Evolutionary conservation across 2,329 filamentous ascomycete genomes (phyloP).

Genomic region (Stagonosporopsis rhizophila): DNA sequence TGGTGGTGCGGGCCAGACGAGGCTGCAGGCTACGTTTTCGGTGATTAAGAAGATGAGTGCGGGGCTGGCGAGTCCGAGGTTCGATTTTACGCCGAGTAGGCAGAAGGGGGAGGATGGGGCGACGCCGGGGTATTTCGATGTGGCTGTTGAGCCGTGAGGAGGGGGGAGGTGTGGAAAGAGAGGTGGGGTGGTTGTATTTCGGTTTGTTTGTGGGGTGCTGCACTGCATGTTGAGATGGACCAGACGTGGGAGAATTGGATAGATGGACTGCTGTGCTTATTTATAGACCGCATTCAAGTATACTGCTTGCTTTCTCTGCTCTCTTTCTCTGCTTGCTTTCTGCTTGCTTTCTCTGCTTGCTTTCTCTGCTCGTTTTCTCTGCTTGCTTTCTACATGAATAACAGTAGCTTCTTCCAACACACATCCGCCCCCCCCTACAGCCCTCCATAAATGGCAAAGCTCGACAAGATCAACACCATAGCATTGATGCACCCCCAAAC

Average conservation of each 20-base stretch:
- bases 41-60: constrained; percentile 37
- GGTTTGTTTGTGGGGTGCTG: neutral
- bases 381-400: too few relatives aligned
- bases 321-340: neutral
- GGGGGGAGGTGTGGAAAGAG: neutral
- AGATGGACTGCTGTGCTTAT: too few relatives aligned
- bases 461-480: constrained; percentile 81
- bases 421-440: constrained; percentile 66
- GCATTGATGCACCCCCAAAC: constrained; percentile 88
- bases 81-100: constrained; percentile 10
- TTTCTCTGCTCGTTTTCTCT: too few relatives aligned
- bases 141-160: neutral
- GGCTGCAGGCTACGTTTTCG: constrained; percentile 37
- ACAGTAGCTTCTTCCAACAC: too few relatives aligned
- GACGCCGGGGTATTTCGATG: constrained; percentile 6
- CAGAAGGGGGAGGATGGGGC: neutral
- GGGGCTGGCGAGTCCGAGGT: constrained; percentile 29
- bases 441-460: constrained; percentile 91
- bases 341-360: too few relatives aligned
- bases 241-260: too few relatives aligned
- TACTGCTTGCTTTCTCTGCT: neutral
- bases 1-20: too few relatives aligned
- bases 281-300: neutral
- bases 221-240: neutral
- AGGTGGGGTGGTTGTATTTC: neutral